Percentiles rank a stretch among this genome's conserved stretches.
Conservation (phyloP, 2,329 filamentous ascomycete species). For the Pestalotiopsis sp. region DNA sequence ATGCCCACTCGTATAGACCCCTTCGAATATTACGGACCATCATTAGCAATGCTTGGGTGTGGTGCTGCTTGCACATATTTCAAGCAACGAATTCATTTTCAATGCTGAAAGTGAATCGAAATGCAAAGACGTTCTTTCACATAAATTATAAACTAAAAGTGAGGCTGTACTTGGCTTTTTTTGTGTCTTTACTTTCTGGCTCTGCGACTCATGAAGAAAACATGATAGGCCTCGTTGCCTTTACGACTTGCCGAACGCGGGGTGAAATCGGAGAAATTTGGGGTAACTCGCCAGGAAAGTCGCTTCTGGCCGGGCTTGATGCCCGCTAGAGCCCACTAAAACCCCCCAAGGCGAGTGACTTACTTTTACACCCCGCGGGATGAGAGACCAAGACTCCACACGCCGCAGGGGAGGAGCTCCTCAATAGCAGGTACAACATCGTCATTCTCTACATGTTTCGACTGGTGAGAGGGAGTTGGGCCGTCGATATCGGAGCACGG, state of each 20-base stretch:
- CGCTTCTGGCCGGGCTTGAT: constrained; percentile 3
- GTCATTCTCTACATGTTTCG: not conserved
- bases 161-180: not conserved
- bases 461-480: not conserved
- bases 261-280: constrained; percentile 10
- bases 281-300: constrained; percentile 11
- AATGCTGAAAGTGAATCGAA: no score
- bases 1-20: no score
- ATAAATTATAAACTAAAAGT: no score
- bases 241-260: constrained; percentile 1
- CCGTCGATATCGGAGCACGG: constrained; percentile 8
- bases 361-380: not conserved
- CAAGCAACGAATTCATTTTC: no score
- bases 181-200: not conserved
- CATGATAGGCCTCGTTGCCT: not conserved
- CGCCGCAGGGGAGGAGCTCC: constrained; percentile 4
- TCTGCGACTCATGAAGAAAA: not conserved
- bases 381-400: not conserved
- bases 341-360: not conserved
- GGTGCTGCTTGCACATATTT: no score
- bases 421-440: constrained; percentile 4
- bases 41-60: no score
- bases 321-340: not conserved
- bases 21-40: no score
- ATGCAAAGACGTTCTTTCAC: no score